phyloP scores from a whole-genome alignment of 306 rosid genomes.

The Clitoria ternatea region DNA sequence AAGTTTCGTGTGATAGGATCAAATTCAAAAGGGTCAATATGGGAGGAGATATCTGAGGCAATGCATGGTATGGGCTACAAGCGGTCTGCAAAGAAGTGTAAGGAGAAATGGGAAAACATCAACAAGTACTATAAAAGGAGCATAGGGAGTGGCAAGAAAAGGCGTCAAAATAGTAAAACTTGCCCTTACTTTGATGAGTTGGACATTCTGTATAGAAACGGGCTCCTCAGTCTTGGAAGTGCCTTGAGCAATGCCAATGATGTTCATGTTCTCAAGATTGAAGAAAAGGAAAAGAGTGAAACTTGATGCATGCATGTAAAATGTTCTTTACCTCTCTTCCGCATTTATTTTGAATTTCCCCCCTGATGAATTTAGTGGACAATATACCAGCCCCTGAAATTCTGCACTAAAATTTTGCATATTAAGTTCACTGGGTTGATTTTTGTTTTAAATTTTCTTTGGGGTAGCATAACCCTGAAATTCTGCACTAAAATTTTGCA shows the following conservation, averaged over 20 bases:
- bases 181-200: constrained; percentile 67
- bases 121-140: constrained; percentile 72
- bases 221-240: constrained; percentile 38
- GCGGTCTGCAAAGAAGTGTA: constrained; percentile 68
- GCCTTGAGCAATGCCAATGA: constrained; percentile 22
- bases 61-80: constrained; percentile 53
- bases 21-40: constrained; percentile 49
- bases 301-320: neutral
- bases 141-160: constrained; percentile 49
- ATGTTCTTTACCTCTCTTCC: neutral
- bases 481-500: neutral
- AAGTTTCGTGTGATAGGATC: constrained; percentile 40
- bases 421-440: neutral
- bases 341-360: neutral
- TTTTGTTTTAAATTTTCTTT: neutral
- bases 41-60: constrained; percentile 78
- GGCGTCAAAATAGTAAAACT: constrained; percentile 40
- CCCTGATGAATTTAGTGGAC: neutral
- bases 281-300: constrained; percentile 29
- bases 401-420: neutral
- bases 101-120: constrained; percentile 89
- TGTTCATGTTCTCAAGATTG: constrained; percentile 33
- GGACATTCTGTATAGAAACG: constrained; percentile 54
- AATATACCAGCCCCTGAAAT: neutral
- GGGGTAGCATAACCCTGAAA: neutral